Percentiles rank a stretch among this genome's conserved stretches.
Evolutionary conservation across 306 rosid genomes (phyloP).

Genomic region (Cyamopsis tetragonoloba): DNA sequence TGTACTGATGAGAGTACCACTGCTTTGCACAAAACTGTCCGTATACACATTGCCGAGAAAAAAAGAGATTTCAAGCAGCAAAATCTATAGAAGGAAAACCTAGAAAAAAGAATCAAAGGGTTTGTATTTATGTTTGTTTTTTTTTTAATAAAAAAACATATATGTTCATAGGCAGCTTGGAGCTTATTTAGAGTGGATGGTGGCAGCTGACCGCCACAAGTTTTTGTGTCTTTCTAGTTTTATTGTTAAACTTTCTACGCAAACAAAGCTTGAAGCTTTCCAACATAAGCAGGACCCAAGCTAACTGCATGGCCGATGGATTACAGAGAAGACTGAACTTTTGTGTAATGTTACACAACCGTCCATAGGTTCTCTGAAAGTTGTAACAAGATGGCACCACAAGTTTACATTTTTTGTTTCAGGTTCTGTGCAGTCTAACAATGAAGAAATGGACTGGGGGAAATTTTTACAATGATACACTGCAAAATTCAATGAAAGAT

Average conservation of each 20-base stretch:
- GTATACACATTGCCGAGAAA: constrained; percentile 29
- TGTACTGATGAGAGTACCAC: constrained; percentile 28
- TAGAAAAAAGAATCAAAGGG: neutral
- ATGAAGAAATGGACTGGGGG: neutral
- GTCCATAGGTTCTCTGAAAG: neutral
- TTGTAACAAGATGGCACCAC: constrained; percentile 28
- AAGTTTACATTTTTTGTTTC: neutral
- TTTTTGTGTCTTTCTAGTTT: neutral
- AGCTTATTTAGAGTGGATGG: neutral
- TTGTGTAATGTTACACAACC: neutral
- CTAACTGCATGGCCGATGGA: neutral
- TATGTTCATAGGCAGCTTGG: neutral
- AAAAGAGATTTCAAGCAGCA: neutral
- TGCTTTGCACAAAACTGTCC: constrained; percentile 44
- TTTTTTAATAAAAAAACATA: neutral
- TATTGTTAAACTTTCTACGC: neutral
- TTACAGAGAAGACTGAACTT: neutral
- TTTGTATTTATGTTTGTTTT: too few species aligned
- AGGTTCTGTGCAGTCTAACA: neutral
- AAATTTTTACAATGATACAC: neutral
- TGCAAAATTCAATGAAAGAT: neutral
- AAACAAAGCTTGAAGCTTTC: neutral
- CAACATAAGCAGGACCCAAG: neutral
- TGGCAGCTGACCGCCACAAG: neutral
- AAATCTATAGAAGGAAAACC: neutral